Conservation (phyloP, 352 stramenopile species). For the Pythium aristosporum region DNA sequence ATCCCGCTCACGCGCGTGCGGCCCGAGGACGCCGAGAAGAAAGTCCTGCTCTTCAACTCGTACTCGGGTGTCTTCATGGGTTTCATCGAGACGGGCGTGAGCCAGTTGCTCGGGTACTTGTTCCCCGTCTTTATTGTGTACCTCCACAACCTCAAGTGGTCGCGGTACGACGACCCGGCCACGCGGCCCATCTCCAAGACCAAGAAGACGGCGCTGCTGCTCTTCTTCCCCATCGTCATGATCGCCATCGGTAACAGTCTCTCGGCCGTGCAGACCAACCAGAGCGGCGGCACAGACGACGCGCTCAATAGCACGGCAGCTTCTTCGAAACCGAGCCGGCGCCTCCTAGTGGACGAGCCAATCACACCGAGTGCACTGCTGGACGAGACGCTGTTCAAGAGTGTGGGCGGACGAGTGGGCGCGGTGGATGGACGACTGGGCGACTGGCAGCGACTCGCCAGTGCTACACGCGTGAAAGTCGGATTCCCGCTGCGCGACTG, state of each 20-base stretch:
- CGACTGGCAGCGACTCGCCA: background rate
- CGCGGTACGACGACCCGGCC: slow-evolving; percentile 41
- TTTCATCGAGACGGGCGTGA: slow-evolving; percentile 52
- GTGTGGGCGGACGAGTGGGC: background rate
- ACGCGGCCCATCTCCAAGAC: slow-evolving; percentile 47
- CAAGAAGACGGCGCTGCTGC: slow-evolving; percentile 57
- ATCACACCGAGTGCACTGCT: background rate
- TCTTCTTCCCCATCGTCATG: slow-evolving; percentile 59
- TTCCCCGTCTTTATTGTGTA: slow-evolving; percentile 66
- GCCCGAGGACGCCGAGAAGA: slow-evolving; percentile 28
- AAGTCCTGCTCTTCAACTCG: slow-evolving; percentile 43
- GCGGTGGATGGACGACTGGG: background rate
- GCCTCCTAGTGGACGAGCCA: too few relatives aligned
- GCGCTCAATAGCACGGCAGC: too few relatives aligned
- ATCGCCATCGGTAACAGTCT: slow-evolving; percentile 51
- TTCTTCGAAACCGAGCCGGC: too few relatives aligned
- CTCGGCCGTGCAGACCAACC: slow-evolving; percentile 57
- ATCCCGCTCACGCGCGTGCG: slow-evolving; percentile 36
- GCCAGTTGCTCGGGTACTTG: slow-evolving; percentile 44
- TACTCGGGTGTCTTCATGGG: slow-evolving; percentile 66
- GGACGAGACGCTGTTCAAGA: slow-evolving; percentile 6
- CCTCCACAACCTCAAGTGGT: slow-evolving; percentile 62
- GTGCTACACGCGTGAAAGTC: slow-evolving; percentile 4
- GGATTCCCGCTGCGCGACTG: slow-evolving; percentile 9
- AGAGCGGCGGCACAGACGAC: slow-evolving; percentile 24